phyloP scores from a whole-genome alignment of 2,329 filamentous ascomycete genomes.

The Colletotrichum agaves region DNA sequence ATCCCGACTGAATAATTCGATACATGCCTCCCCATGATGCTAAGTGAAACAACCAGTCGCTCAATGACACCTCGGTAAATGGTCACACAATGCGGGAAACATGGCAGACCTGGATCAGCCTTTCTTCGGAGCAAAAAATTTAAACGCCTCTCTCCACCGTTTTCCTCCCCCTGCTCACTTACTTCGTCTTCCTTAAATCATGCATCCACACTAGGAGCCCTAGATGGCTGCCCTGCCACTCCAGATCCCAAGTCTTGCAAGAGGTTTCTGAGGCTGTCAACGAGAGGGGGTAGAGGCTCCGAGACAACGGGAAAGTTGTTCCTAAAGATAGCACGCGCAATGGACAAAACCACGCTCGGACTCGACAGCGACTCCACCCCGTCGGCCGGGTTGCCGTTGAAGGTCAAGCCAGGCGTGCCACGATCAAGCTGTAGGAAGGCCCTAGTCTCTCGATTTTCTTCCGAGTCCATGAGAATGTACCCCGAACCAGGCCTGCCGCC shows the following conservation, averaged over 20 bases:
- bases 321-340: slow-evolving; percentile 23
- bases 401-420: slow-evolving; percentile 27
- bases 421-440: slow-evolving; percentile 34
- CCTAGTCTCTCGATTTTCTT: slow-evolving; percentile 33
- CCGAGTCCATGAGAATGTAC: slow-evolving; percentile 31
- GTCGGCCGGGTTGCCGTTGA: slow-evolving; percentile 30
- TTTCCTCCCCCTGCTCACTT: too few relatives aligned
- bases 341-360: slow-evolving; percentile 25
- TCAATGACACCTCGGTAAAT: too few relatives aligned
- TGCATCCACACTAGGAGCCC: slow-evolving; percentile 25
- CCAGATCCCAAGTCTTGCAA: slow-evolving; percentile 32
- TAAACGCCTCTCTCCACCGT: too few relatives aligned
- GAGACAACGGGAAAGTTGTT: slow-evolving; percentile 35
- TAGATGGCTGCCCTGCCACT: slow-evolving; percentile 24
- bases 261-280: slow-evolving; percentile 28
- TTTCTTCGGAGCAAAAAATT: too few relatives aligned
- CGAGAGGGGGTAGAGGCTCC: slow-evolving; percentile 28
- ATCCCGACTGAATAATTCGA: too few relatives aligned
- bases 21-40: too few relatives aligned
- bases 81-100: too few relatives aligned
- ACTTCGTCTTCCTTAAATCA: too few relatives aligned
- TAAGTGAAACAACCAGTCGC: too few relatives aligned
- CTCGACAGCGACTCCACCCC: slow-evolving; percentile 27
- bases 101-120: too few relatives aligned
- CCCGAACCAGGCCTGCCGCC: neutral